A percentile compares a stretch with the other conserved stretches of the same genome.
phyloP scores from a whole-genome alignment of 164 flowering plant genomes.

The Buxus sempervirens region DNA sequence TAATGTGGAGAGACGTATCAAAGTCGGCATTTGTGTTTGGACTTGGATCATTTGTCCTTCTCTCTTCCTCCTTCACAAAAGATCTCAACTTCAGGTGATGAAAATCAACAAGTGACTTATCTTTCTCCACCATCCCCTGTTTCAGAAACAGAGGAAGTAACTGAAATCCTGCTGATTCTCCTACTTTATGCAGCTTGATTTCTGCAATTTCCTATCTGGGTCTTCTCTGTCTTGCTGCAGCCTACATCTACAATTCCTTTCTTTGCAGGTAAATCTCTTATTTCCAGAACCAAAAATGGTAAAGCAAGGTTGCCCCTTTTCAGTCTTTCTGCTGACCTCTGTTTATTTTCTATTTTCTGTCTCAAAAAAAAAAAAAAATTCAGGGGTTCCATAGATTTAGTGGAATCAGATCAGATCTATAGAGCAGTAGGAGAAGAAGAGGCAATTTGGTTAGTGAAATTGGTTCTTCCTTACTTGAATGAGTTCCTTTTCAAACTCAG shows the following conservation, averaged over 20 bases:
- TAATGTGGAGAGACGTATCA: constrained; percentile 89
- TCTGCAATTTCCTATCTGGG: constrained; percentile 72
- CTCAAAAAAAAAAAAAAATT: neutral
- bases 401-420: constrained; percentile 26
- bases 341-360: neutral
- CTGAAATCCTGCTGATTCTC: neutral
- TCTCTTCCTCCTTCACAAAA: constrained; percentile 61
- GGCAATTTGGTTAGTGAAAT: constrained; percentile 61
- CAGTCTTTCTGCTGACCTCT: neutral
- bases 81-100: constrained; percentile 77
- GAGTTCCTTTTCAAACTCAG: constrained; percentile 57
- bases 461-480: constrained; percentile 76
- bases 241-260: constrained; percentile 61
- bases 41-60: constrained; percentile 57
- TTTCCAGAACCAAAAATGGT: no score
- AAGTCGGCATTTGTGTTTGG: constrained; percentile 79
- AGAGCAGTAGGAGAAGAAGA: constrained; percentile 76
- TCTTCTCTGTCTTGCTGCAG: constrained; percentile 68
- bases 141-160: constrained; percentile 1
- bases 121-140: constrained; percentile 8
- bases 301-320: no score
- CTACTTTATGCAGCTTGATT: constrained; percentile 56
- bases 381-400: constrained; percentile 45
- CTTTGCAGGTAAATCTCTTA: constrained; percentile 47
- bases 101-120: neutral